Base-by-base conservation (phyloP, 345 rosid genomes). In the Aquilaria yunnanensis region DNA sequence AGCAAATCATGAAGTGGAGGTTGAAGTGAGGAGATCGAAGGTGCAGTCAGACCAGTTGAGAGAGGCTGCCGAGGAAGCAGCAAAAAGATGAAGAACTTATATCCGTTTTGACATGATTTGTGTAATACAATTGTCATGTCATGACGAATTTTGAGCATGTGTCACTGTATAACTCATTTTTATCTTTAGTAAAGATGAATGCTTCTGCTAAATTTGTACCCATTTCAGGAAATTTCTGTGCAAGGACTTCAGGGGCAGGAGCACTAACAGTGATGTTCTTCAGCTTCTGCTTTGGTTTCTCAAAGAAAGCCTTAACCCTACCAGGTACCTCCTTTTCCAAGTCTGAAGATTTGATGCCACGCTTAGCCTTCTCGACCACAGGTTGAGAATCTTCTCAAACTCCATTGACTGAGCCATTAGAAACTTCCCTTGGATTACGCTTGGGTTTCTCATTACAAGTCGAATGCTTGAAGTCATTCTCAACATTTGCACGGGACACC, bases 21-120 rank as follows among this genome's bases (percentile, higher is more conserved):
- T 81, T 1, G 97, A 94, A 75, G 60, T 94, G 32, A 87, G 99
- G 82, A 88, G 80, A 80, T 70, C 88, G 51, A 94, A 91, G 74
- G 99, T 91, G 62, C 99, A 94, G 69, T 76, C 96, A 46, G 96
- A 94, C 65, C 99, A 91, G 64, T 91, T 97, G 99, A 84, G 97
- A 80, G 90, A 94, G 79, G 99, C 99, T 3, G 97, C 96, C 0
- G 97, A 94, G 77, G 93, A 89, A 10, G 99, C 99, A 0, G 85
- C 99, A 16, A 16, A 16, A 16, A 16, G 23, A 16, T 16, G 23
- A 16, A 0, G 23, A 16, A 16, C 23, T 16, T 16, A 16, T 0
- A 16, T 16, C 23, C 0, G 23, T 16, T 16, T 16, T 16, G 23
- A 0, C 23, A 16, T 16, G 23, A 16, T 0, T 0, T 16, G 23